These are phyloP conservation scores for Amanita molliuscula DNA, from an alignment of 768 basidiomycete genomes.

Conservation along the genomic window DNA sequence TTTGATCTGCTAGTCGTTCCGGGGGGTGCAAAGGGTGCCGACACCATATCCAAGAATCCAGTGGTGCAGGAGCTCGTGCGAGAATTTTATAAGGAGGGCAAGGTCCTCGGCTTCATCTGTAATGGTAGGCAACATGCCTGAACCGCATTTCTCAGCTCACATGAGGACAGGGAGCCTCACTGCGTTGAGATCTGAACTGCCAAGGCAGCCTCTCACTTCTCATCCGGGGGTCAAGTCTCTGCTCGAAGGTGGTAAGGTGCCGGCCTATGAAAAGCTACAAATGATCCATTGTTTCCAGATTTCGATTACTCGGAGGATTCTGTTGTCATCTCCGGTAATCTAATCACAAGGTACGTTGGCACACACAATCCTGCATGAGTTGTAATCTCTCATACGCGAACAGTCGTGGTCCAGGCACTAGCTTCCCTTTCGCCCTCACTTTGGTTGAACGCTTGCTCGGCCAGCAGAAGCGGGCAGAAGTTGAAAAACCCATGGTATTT, in stretches of 20 bases:
- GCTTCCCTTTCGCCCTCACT: conserved; percentile 72
- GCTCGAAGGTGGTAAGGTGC: conserved; percentile 40
- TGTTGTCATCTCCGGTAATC: conserved; percentile 61
- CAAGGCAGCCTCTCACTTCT: conserved; percentile 61
- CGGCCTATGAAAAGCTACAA: background rate
- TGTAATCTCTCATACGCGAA: background rate
- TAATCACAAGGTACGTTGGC: conserved; percentile 61
- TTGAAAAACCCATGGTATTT: conserved; percentile 64
- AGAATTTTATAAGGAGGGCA: conserved; percentile 40
- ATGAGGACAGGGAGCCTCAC: conserved; percentile 48
- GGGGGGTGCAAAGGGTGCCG: conserved; percentile 70
- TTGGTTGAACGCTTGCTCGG: conserved; percentile 66
- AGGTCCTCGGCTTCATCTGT: conserved; percentile 76
- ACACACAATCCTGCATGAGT: background rate
- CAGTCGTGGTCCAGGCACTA: conserved; percentile 71
- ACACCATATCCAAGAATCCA: conserved; percentile 50
- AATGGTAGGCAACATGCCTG: conserved; percentile 37
- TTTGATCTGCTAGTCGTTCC: conserved; percentile 69
- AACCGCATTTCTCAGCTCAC: background rate
- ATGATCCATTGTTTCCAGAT: conserved; percentile 23
- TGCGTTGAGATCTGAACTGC: conserved; percentile 51
- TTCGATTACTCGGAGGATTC: conserved; percentile 68
- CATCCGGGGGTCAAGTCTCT: conserved; percentile 60
- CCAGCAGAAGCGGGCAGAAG: conserved; percentile 45
- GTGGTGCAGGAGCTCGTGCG: conserved; percentile 55